Conservation (phyloP, 1,284 basidiomycete species). For the Malassezia brasiliensis region DNA sequence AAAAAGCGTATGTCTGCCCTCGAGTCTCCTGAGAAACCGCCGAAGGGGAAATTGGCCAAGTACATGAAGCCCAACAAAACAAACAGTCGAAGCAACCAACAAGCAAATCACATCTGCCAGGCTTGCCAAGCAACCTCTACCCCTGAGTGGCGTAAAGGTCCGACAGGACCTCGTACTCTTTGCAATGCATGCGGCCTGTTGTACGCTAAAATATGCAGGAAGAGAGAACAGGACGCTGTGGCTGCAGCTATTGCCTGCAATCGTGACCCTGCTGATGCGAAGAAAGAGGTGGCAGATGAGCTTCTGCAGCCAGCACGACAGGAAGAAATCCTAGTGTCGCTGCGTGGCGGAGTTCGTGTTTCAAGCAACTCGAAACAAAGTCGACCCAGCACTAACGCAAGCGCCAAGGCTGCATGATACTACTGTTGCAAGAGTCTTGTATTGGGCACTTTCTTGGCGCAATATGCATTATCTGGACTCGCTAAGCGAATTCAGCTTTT, state of each 20-base stretch:
- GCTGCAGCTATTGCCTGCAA: neutral
- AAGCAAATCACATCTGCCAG: conserved; percentile 17
- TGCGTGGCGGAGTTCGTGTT: conserved; percentile 6
- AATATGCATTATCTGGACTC: too few species aligned
- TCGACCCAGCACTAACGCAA: neutral
- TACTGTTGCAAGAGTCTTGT: too few species aligned
- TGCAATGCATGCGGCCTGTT: conserved; percentile 26
- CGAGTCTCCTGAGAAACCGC: neutral
- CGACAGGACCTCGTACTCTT: conserved; percentile 21
- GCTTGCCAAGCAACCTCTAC: conserved; percentile 21
- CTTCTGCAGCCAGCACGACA: neutral
- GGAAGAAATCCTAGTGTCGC: conserved; percentile 4
- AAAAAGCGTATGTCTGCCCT: too few species aligned
- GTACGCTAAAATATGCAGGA: conserved; percentile 22
- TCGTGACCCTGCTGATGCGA: neutral
- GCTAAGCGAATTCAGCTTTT: too few species aligned
- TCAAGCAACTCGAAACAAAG: neutral
- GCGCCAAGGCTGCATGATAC: too few species aligned
- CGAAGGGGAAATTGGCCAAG: too few species aligned
- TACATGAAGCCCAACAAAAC: neutral
- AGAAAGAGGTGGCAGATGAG: conserved; percentile 1
- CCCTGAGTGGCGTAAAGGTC: conserved; percentile 26
- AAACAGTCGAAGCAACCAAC: neutral
- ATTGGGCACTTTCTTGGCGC: too few species aligned
- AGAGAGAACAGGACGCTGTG: conserved; percentile 13